Base-by-base conservation (phyloP, 306 rosid species). In the Clitoria ternatea region DNA sequence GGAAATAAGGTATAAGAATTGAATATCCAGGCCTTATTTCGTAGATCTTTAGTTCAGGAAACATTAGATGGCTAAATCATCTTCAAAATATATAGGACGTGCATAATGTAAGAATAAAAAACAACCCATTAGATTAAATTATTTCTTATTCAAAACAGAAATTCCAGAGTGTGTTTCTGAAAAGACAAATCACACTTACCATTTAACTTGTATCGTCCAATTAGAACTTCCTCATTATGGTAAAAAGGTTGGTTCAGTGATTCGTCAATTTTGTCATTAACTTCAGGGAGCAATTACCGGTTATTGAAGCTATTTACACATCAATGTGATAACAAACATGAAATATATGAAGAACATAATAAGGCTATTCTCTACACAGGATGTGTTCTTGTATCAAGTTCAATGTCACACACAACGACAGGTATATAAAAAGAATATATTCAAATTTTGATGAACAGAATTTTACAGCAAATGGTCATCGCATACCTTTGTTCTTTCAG, bases 401-500 rank as follows among this genome's bases (percentile, higher is more conserved):
- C 60, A 67, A 43, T 23, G 20, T 49, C 57, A 7, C 29, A 3
- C 1, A 36, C 52, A 52, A 13, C 26, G 33, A 32, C 7, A 44
- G 50, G 69, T 15, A 59, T 7, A 53, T 1, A 23, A 37, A 18
- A 45, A 66, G 61, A 69, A 40, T 18, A 55, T 33, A 2, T 45
- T 50, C 36, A 53, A 77, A 5, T 24, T 61, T 67, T 53, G 59
- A 59, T 59, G 61, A 29, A 62, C 61, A 56, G n/a, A n/a, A n/a
- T n/a, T n/a, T 24, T 11, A 66, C 62, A 61, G 44, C 37, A 20
- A 42, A 3, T 59, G 69, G 43, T 43, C 45, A 9, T 20, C 29
- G 45, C 26, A 66, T 80, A 93, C 98, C 94, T 81, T 90, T 22
- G 91, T 81, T 79, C 89, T 88, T 75, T 66, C 84, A 52, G 92